Evolutionary conservation across 352 stramenopile genomes (phyloP), one percentile per base, ranked within the genome.

Genomic region (Pythium graminicola): DNA sequence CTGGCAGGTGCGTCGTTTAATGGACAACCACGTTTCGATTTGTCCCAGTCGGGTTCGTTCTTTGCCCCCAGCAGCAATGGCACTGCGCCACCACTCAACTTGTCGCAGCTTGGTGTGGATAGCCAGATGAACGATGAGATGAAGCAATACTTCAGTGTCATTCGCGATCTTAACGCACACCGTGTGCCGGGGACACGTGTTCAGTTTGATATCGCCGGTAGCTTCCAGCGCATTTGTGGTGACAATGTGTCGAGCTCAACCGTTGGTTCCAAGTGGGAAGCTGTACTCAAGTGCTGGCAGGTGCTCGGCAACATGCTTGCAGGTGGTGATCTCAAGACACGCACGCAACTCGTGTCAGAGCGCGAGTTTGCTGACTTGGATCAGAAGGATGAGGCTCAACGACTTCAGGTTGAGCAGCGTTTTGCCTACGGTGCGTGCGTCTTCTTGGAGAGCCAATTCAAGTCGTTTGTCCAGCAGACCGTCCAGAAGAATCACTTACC

Each of bases 101-200:
- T 89, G 57, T 85, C 82, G 16, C 78, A 89, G 35, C 33, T 85
- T 27, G 68, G 72, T 20, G 69, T 79, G 14, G 73, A 85, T 36
- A 88, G 69, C 45, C 61, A 80, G 16, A 78, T 93, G 69, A 90
- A 66, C 13, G 76, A 93, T 24, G 77, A 90, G 52, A 93, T 93
- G 82, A 86, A 86, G 63, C 66, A 80, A 57, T 91, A 86, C 64
- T 82, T 75, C 46, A 64, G 60, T 41, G 74, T 89, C 28, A 63
- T 89, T 28, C 78, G 79, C 23, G 76, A 89, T 32, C 73, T 92
- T 29, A 88, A 88, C 53, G 69, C 54, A 31, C 76, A 70, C 35
- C 76, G 81, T 49, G 71, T 89, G 28, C 81, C 81, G 1, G 76
- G 78, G 43, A 76, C 76, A 17, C 76, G 81, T 54, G 85, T 69